Percentiles rank a stretch among this genome's conserved stretches.
Conservation (phyloP, 2,329 filamentous ascomycete genomes). For the Tetracladium maxilliforme region DNA sequence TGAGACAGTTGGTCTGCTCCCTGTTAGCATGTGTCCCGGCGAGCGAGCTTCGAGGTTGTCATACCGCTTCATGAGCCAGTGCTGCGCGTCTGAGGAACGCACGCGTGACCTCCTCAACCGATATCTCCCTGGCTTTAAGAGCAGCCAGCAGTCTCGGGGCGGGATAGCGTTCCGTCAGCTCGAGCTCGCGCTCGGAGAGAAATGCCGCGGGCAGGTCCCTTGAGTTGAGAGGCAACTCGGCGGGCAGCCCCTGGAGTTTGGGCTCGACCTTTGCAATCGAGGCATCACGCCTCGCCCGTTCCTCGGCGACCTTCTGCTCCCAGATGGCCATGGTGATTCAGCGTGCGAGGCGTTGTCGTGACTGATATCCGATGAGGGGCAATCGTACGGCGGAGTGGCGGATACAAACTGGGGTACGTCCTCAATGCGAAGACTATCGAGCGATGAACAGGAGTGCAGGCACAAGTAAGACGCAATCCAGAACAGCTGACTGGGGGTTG, state of each 20-base stretch:
- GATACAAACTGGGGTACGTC: too few species aligned
- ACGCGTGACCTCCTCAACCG: constrained; percentile 25
- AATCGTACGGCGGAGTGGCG: too few species aligned
- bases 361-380: too few species aligned
- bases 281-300: constrained; percentile 27
- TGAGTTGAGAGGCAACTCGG: constrained; percentile 25
- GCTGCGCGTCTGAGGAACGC: constrained; percentile 40
- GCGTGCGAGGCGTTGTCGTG: too few species aligned
- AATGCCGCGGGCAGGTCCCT: constrained; percentile 26
- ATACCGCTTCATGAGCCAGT: constrained; percentile 31
- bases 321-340: too few species aligned
- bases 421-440: too few species aligned
- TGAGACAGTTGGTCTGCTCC: constrained; percentile 26
- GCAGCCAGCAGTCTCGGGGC: constrained; percentile 29
- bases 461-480: too few species aligned
- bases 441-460: too few species aligned
- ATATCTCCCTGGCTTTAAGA: constrained; percentile 26
- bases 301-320: constrained; percentile 28
- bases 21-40: too few species aligned
- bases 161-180: constrained; percentile 29
- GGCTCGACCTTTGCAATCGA: constrained; percentile 25
- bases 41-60: constrained; percentile 1
- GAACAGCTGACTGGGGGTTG: too few species aligned
- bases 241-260: constrained; percentile 18
- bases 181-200: constrained; percentile 27